These are phyloP conservation scores for Dalbergia cultrata DNA, from an alignment of 306 rosid species.

Conservation along the genomic window DNA sequence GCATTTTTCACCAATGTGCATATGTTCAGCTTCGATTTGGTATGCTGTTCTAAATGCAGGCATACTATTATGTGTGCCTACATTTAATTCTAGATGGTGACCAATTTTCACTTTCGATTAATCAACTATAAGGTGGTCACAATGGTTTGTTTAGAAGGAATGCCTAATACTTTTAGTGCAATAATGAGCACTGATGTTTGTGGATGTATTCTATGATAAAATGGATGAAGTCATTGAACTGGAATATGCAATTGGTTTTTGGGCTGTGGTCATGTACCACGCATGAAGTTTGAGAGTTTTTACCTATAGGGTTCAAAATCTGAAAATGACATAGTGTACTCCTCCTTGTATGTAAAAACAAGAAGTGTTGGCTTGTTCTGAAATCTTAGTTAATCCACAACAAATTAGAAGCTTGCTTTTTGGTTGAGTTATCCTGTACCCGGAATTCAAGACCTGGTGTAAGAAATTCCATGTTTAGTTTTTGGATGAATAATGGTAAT, in stretches of 20 bases:
- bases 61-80: too few species aligned
- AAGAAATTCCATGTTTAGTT: too few species aligned
- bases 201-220: background rate
- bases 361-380: background rate
- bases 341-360: background rate
- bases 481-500: too few species aligned
- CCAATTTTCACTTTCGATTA: too few species aligned
- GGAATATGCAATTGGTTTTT: conserved; percentile 4
- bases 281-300: background rate
- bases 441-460: too few species aligned
- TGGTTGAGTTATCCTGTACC: too few species aligned
- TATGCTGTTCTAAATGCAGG: too few species aligned
- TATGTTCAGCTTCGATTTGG: too few species aligned
- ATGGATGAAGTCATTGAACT: conserved; percentile 8
- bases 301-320: background rate
- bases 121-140: too few species aligned
- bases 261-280: conserved; percentile 16
- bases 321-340: background rate
- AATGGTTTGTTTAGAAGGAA: conserved; percentile 9
- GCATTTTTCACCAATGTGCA: too few species aligned
- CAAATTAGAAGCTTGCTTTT: too few species aligned
- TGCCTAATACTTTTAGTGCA: background rate
- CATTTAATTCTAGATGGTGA: too few species aligned
- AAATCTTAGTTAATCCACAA: background rate
- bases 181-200: background rate